Evolutionary conservation across 306 rosid species (phyloP).

Genomic region (Cucurbita moschata): DNA sequence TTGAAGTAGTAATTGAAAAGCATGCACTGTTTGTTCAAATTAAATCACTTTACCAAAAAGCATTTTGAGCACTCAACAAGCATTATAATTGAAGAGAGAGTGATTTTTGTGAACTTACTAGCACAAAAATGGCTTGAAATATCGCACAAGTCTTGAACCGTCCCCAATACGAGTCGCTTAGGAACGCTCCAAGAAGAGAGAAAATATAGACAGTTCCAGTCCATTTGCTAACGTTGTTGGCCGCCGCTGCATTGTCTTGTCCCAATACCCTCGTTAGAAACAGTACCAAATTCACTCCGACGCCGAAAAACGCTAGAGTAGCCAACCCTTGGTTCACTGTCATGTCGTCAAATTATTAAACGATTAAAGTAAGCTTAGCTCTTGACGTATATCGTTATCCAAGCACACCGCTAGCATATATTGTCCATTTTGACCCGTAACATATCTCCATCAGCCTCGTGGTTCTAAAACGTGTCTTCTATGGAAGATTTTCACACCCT

Average conservation of each 20-base stretch:
- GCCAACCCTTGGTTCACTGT: slow-evolving; percentile 82
- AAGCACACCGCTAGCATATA: too few relatives aligned
- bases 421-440: too few relatives aligned
- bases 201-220: too few relatives aligned
- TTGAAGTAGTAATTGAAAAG: neutral
- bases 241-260: slow-evolving; percentile 69
- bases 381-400: too few relatives aligned
- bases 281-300: slow-evolving; percentile 63
- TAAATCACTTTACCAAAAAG: too few relatives aligned
- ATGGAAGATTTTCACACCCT: too few relatives aligned
- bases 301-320: slow-evolving; percentile 71
- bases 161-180: too few relatives aligned
- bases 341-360: neutral
- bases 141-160: too few relatives aligned
- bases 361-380: neutral
- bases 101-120: slow-evolving; percentile 24
- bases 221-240: slow-evolving; percentile 74
- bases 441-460: too few relatives aligned
- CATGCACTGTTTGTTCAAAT: neutral
- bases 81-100: neutral
- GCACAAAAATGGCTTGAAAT: slow-evolving; percentile 22
- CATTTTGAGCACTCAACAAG: neutral
- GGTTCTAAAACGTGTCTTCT: too few relatives aligned
- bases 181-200: too few relatives aligned
- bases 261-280: slow-evolving; percentile 56